These are phyloP conservation scores for Luzula sylvatica DNA, from an alignment of 176 grass and related monocot genomes.

Conservation along the genomic window DNA sequence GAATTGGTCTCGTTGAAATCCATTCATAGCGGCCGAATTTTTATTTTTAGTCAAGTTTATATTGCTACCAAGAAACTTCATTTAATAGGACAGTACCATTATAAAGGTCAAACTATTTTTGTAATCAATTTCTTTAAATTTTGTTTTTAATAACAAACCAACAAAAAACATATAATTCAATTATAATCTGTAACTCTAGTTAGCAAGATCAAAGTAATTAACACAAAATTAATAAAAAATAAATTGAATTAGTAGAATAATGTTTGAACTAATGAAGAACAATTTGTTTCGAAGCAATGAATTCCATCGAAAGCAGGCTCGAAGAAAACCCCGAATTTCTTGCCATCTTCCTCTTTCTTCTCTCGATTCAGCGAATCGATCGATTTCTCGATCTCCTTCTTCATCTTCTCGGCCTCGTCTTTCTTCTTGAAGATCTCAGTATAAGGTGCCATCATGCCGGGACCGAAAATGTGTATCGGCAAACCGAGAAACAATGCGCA, in stretches of 20 bases:
- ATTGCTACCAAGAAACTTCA: no score
- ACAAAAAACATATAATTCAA: no score
- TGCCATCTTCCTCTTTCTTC: neutral
- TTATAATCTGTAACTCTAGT: no score
- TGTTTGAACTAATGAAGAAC: neutral
- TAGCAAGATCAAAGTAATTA: no score
- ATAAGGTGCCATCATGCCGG: conserved; percentile 18
- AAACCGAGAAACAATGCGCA: conserved; percentile 23
- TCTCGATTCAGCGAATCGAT: neutral
- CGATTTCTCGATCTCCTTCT: neutral
- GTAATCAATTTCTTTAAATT: no score
- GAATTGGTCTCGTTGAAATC: neutral
- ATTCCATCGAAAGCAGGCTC: conserved; percentile 16
- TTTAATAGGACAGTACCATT: no score
- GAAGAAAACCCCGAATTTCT: neutral
- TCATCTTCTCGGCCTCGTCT: neutral
- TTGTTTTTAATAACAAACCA: no score
- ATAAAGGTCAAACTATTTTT: no score
- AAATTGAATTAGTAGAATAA: no score
- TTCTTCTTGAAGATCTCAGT: conserved; percentile 9
- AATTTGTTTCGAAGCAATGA: conserved; percentile 14
- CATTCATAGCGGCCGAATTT: neutral
- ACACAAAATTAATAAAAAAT: no score
- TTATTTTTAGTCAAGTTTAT: neutral
- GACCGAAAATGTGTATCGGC: conserved; percentile 24